Percentiles rank a stretch among this genome's conserved stretches.
Evolutionary conservation across 805 yeast genomes (phyloP).

Genomic region (Wickerhamomyces silvicola): DNA sequence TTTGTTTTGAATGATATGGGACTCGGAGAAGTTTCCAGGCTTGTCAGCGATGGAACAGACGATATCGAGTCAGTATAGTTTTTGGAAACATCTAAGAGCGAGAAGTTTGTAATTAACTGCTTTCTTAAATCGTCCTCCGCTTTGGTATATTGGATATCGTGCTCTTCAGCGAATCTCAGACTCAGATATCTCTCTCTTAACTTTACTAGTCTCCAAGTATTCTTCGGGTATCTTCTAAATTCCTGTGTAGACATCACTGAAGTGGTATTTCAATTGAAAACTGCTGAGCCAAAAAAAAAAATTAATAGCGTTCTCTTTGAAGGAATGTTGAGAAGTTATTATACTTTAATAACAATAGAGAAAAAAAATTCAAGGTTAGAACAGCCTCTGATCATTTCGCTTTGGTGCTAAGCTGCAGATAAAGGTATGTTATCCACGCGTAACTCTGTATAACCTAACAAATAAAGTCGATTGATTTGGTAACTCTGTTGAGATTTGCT

Average conservation of each 20-base stretch:
- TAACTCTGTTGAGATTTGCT: too few relatives aligned
- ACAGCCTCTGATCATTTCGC: too few relatives aligned
- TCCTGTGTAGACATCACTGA: not conserved
- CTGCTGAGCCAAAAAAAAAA: not conserved
- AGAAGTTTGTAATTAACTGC: conserved; percentile 3
- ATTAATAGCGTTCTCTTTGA: too few relatives aligned
- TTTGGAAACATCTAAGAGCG: conserved; percentile 3
- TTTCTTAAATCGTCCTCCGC: conserved; percentile 8
- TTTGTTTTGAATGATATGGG: not conserved
- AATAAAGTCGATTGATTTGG: too few relatives aligned
- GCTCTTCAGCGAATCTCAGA: conserved; percentile 8
- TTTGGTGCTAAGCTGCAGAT: too few relatives aligned
- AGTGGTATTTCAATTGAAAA: not conserved
- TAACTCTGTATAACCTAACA: too few relatives aligned
- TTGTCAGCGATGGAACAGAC: not conserved
- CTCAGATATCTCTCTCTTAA: conserved; percentile 16
- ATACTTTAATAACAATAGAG: too few relatives aligned
- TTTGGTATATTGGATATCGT: not conserved
- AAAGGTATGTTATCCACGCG: too few relatives aligned
- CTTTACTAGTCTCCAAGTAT: conserved; percentile 19
- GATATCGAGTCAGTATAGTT: not conserved
- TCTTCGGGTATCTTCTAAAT: conserved; percentile 18
- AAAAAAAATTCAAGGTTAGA: too few relatives aligned
- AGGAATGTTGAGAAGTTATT: too few relatives aligned
- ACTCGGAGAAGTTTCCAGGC: not conserved